These are phyloP conservation scores for Malus hybrid DNA, from an alignment of 331 rosid species.

Conservation along the genomic window DNA sequence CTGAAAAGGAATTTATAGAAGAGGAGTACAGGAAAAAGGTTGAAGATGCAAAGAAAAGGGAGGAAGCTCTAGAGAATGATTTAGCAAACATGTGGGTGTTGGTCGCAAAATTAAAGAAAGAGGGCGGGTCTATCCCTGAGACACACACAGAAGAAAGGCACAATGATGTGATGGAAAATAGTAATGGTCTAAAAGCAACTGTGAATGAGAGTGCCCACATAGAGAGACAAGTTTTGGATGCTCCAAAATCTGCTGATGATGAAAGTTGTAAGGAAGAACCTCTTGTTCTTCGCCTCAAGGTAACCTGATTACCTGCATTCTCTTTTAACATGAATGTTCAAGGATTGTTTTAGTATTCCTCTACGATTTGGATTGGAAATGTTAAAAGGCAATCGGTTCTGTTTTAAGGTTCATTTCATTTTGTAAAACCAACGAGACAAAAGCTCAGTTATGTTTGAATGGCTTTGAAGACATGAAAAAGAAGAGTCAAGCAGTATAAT, in stretches of 20 bases:
- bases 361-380: background rate
- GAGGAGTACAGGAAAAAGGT: slow-evolving; percentile 71
- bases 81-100: slow-evolving; percentile 99
- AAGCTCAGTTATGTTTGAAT: background rate
- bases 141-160: slow-evolving; percentile 44
- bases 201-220: slow-evolving; percentile 27
- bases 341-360: background rate
- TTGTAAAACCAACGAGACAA: background rate
- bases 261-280: slow-evolving; percentile 68
- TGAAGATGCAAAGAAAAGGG: slow-evolving; percentile 91
- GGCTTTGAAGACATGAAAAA: background rate
- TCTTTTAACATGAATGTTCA: background rate
- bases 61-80: slow-evolving; percentile 94
- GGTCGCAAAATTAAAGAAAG: slow-evolving; percentile 96
- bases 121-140: slow-evolving; percentile 60
- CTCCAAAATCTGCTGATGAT: slow-evolving; percentile 44
- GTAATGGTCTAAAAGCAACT: slow-evolving; percentile 27
- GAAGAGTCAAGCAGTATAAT: background rate
- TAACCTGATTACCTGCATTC: slow-evolving; percentile 17
- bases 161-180: slow-evolving; percentile 33
- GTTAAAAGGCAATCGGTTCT: background rate
- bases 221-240: slow-evolving; percentile 45
- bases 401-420: background rate
- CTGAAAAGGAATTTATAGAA: slow-evolving; percentile 85
- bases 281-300: slow-evolving; percentile 93